Evolutionary conservation across 352 stramenopile species (phyloP).

Genomic region (Pythium sukuiense): DNA sequence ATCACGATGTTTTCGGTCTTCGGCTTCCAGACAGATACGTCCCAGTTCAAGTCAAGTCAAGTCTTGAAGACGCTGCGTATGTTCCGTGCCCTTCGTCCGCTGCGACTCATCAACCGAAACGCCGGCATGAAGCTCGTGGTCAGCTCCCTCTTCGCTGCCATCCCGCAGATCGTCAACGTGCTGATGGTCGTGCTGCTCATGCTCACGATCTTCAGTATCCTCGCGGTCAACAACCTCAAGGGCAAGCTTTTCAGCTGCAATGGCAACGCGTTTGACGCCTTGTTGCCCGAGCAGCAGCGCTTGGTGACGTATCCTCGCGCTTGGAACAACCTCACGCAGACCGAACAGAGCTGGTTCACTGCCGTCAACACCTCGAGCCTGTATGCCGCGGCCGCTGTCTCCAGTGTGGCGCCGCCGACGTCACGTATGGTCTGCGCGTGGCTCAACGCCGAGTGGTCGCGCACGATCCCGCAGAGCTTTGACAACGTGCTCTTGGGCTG

Average conservation of each 20-base stretch:
- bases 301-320: conserved; percentile 44
- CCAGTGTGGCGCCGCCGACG: conserved; percentile 15
- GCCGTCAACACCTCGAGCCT: conserved; percentile 15
- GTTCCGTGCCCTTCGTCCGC: conserved; percentile 64
- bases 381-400: neutral
- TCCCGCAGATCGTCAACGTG: conserved; percentile 84
- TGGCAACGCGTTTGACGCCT: conserved; percentile 49
- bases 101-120: conserved; percentile 80
- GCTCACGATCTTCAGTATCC: conserved; percentile 91
- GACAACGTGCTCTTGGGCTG: conserved; percentile 73
- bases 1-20: conserved; percentile 59
- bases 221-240: conserved; percentile 92
- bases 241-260: conserved; percentile 69
- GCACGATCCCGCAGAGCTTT: conserved; percentile 68
- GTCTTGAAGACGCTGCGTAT: conserved; percentile 53
- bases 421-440: conserved; percentile 45
- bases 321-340: conserved; percentile 45
- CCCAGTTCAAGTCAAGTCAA: conserved; percentile 24
- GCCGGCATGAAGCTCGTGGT: conserved; percentile 86
- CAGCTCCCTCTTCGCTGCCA: conserved; percentile 74
- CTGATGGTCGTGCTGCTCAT: conserved; percentile 78
- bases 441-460: conserved; percentile 39
- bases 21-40: conserved; percentile 25
- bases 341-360: conserved; percentile 46
- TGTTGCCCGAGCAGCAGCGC: conserved; percentile 31